phyloP scores from a whole-genome alignment of 305 asterid species.

The Salvia sclarea region DNA sequence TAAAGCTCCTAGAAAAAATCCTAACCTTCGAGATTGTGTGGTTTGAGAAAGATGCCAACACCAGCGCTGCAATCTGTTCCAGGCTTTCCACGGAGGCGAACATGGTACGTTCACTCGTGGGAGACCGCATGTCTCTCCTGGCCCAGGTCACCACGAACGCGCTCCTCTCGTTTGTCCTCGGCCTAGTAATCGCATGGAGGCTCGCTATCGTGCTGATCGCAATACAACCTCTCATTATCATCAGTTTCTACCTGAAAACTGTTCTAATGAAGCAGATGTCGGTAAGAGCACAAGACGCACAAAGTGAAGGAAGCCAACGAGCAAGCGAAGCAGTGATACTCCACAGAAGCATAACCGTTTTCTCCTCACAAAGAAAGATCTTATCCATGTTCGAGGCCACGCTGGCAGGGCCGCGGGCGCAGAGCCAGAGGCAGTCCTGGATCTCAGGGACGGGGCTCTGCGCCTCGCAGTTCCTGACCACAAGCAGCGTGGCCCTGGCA shows the following conservation, averaged over 20 bases:
- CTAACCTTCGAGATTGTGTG: conserved; percentile 47
- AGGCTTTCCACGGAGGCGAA: conserved; percentile 47
- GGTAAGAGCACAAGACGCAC: conserved; percentile 44
- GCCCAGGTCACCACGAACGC: conserved; percentile 41
- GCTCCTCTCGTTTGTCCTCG: conserved; percentile 38
- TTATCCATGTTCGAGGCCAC: conserved; percentile 44
- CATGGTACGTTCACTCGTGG: conserved; percentile 46
- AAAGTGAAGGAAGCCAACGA: conserved; percentile 52
- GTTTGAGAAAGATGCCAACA: conserved; percentile 46
- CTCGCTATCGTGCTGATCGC: conserved; percentile 46
- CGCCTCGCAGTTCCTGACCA: conserved; percentile 47
- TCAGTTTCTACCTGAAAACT: conserved; percentile 42
- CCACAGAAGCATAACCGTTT: conserved; percentile 54
- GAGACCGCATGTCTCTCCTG: conserved; percentile 49
- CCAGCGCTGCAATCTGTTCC: conserved; percentile 45
- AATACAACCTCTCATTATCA: conserved; percentile 47
- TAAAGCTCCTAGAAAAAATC: conserved; percentile 38
- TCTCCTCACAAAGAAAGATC: conserved; percentile 49
- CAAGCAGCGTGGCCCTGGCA: conserved; percentile 41
- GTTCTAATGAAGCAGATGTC: conserved; percentile 52
- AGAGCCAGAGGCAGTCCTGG: conserved; percentile 57
- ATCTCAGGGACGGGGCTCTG: conserved; percentile 51
- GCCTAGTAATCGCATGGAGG: conserved; percentile 46
- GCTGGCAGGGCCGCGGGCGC: conserved; percentile 38
- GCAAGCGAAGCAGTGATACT: conserved; percentile 62